phyloP scores from a whole-genome alignment of 2,329 filamentous ascomycete genomes.

The Ophiosphaerella narmari region DNA sequence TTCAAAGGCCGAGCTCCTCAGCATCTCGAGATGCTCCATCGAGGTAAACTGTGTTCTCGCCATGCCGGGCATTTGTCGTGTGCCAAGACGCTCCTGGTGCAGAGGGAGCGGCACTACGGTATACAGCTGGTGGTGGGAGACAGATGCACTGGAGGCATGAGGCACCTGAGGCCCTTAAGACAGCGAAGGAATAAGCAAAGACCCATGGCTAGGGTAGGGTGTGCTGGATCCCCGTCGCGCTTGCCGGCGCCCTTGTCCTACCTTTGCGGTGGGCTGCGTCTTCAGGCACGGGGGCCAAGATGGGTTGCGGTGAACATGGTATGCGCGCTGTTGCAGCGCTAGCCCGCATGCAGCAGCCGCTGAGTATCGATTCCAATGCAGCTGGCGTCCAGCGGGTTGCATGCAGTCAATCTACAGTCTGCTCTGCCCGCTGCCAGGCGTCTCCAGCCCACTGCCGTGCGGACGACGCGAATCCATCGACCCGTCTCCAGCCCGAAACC shows the following conservation, averaged over 20 bases:
- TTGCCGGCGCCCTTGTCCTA: constrained; percentile 24
- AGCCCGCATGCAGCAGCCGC: constrained; percentile 19
- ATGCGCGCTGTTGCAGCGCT: constrained; percentile 12
- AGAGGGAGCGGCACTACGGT: constrained; percentile 3
- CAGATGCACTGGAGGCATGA: neutral
- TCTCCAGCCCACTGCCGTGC: constrained; percentile 1
- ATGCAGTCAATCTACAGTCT: constrained; percentile 5
- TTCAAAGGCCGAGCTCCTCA: constrained; percentile 45
- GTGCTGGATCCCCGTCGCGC: constrained; percentile 18
- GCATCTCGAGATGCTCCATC: constrained; percentile 38
- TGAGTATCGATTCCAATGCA: constrained; percentile 20
- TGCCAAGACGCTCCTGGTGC: neutral
- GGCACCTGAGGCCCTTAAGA: too few relatives aligned
- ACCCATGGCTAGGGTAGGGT: constrained; percentile 12
- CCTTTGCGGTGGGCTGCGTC: constrained; percentile 14
- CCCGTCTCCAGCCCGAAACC: constrained; percentile 4
- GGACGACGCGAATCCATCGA: constrained; percentile 14
- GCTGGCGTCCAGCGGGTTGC: constrained; percentile 9
- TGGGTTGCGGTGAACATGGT: constrained; percentile 22
- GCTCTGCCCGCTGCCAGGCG: constrained; percentile 2
- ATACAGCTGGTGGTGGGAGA: neutral
- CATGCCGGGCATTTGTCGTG: constrained; percentile 25
- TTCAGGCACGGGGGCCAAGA: constrained; percentile 21
- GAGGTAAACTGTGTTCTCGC: constrained; percentile 29
- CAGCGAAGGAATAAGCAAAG: constrained; percentile 7